Evolutionary conservation across 2,329 filamentous ascomycete genomes (phyloP).

Genomic region (Colletotrichum musae): DNA sequence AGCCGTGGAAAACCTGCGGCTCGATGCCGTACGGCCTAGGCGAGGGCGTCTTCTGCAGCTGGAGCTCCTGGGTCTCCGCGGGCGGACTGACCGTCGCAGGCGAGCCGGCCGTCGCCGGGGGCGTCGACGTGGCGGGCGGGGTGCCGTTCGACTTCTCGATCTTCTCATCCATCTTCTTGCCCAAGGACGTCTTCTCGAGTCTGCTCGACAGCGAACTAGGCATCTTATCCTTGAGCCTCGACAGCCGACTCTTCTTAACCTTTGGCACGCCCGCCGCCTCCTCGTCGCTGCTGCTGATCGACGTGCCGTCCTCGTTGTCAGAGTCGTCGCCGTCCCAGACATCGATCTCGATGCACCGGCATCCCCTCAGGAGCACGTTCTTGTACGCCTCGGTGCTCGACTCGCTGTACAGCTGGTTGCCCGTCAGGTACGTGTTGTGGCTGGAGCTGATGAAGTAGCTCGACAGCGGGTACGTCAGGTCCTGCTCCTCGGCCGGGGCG

Average conservation of each 20-base stretch:
- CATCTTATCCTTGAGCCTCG: constrained; percentile 73
- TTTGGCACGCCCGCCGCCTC: constrained; percentile 37
- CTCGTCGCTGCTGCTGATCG: constrained; percentile 66
- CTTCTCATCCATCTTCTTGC: constrained; percentile 57
- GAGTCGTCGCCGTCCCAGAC: constrained; percentile 92
- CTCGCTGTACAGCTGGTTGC: constrained; percentile 88
- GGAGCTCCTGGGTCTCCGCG: constrained; percentile 1
- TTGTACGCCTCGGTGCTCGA: constrained; percentile 93
- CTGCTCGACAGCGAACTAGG: constrained; percentile 59
- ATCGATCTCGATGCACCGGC: constrained; percentile 93
- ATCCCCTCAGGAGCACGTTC: constrained; percentile 85
- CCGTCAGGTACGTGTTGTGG: constrained; percentile 94
- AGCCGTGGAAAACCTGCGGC: constrained; percentile 86
- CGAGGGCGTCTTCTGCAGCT: constrained; percentile 33
- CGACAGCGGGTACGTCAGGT: constrained; percentile 83
- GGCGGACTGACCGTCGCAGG: neutral
- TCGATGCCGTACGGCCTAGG: constrained; percentile 63
- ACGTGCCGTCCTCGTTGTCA: constrained; percentile 74
- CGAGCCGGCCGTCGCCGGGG: neutral
- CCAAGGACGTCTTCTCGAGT: constrained; percentile 64
- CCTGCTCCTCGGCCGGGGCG: constrained; percentile 57
- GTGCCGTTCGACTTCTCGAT: constrained; percentile 43
- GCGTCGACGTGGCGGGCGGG: neutral
- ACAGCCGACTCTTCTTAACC: constrained; percentile 64
- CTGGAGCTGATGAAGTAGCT: constrained; percentile 96